Evolutionary conservation across 495 filamentous ascomycete genomes (phyloP), one percentile per base, ranked within the genome.

Genomic region (Staphylotrichum longicolle): DNA sequence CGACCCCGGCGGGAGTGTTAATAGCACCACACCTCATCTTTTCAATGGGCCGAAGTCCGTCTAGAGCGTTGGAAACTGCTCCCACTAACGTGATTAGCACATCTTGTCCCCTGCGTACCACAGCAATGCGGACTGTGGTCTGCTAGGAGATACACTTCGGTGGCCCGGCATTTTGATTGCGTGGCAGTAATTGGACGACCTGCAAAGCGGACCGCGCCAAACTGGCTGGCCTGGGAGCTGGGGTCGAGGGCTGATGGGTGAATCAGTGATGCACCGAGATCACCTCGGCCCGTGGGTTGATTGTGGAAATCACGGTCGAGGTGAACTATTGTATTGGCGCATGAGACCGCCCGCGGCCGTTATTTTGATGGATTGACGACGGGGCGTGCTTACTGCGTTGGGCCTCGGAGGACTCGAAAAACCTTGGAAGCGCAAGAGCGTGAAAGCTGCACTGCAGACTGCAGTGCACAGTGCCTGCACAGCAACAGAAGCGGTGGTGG

Each of bases 241-340:
- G 14, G 45, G 45, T 47, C 45, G 4, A 9, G 15, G 4, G 15
- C 5, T 20, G 45, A 14, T 30, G 45, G 15, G 15, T 1, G 5
- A 3, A 39, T 10, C 37, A 39, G 12, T 11, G 15, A 27, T 1
- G 20, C 20, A 27, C 20, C 20, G 20, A 27, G 20, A 57, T 45
- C 54, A 57, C 41, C 42, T 57, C 33, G 54, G 54, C 42, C 54
- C 53, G 53, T n/a, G 40, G 54, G 5, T 35, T 3, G 30, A 12
- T 35, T 3, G 30, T 56, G 54, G 30, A 56, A 56, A 56, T 46
- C 54, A 46, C 15, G 2, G 54, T 39, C 39, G 54, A 57, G 42
- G 14, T 47, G 54, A 10, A 47, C 54, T 45, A 45, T 56, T 27
- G 39, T 44, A 45, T 56, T 56, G 53, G 53, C 41, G 53, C 39